Evolutionary conservation across 2,329 filamentous ascomycete genomes (phyloP).

Genomic region (Fusarium denticulatum): DNA sequence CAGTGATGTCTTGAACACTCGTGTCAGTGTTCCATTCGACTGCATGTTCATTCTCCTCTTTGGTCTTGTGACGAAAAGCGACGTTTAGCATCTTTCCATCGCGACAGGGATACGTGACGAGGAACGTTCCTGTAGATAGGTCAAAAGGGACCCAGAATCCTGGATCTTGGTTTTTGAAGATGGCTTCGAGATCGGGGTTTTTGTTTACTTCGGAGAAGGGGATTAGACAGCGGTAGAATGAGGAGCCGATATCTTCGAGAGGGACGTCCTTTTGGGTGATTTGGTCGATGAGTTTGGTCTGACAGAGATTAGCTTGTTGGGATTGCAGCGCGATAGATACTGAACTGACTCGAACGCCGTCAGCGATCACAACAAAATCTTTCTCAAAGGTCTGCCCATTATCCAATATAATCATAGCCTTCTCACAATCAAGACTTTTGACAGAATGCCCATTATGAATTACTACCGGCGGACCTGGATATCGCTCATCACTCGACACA

Average conservation of each 20-base stretch:
- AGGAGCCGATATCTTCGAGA: background rate
- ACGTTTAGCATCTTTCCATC: background rate
- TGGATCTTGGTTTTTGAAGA: background rate
- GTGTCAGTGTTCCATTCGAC: background rate
- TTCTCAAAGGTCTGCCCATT: background rate
- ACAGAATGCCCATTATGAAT: background rate
- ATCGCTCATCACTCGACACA: background rate
- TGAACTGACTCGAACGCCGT: background rate
- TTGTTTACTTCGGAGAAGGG: background rate
- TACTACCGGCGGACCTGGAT: background rate
- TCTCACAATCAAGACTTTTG: background rate
- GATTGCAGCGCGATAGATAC: too few relatives aligned
- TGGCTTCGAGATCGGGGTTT: background rate
- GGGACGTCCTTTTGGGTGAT: accelerated
- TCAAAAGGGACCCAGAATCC: slow-evolving; percentile 11
- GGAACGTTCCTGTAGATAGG: background rate
- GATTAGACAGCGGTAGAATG: slow-evolving; percentile 7
- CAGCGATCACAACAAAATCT: background rate
- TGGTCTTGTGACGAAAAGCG: background rate
- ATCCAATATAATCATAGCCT: accelerated
- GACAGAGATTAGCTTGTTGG: too few relatives aligned
- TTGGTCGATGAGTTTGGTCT: background rate
- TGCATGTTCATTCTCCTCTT: background rate
- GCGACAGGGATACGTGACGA: background rate
- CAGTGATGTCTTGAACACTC: background rate